Evolutionary conservation across 148 eudicot genomes (phyloP).

Genomic region (Beta vulgaris): DNA sequence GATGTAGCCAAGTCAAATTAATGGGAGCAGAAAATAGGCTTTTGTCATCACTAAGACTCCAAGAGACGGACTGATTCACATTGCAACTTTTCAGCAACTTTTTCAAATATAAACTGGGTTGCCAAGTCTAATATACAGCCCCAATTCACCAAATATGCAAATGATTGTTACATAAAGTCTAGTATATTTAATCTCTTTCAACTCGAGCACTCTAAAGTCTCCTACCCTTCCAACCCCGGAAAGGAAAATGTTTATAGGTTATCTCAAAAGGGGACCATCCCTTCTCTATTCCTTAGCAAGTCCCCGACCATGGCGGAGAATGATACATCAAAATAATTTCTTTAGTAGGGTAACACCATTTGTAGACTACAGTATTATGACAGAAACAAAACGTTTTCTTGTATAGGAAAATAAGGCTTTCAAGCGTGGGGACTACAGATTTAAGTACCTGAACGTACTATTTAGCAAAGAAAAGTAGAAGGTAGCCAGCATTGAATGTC

Average conservation of each 20-base stretch:
- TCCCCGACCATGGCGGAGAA: background rate
- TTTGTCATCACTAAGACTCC: background rate
- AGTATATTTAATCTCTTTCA: background rate
- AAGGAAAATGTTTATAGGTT: background rate
- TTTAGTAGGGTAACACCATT: constrained; percentile 10
- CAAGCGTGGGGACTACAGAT: constrained; percentile 19
- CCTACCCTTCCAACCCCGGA: constrained; percentile 6
- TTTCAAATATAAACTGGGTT: background rate
- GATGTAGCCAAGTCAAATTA: background rate
- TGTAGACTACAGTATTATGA: constrained; percentile 15
- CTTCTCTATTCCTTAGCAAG: background rate
- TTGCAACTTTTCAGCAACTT: background rate
- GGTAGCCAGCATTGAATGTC: constrained; percentile 1
- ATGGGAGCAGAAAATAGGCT: background rate
- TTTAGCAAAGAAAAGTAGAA: background rate
- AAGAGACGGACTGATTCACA: background rate
- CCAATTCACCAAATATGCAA: background rate
- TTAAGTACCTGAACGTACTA: constrained; percentile 23
- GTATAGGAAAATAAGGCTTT: background rate
- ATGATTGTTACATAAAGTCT: background rate
- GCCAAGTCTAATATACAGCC: background rate
- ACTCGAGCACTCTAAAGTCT: background rate
- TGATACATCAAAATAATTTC: constrained; percentile 1
- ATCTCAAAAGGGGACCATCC: constrained; percentile 7
- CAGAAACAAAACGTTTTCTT: constrained; percentile 7